Evolutionary conservation across 1,284 basidiomycete species (phyloP).

Genomic region (Mycosarcoma maydis): DNA sequence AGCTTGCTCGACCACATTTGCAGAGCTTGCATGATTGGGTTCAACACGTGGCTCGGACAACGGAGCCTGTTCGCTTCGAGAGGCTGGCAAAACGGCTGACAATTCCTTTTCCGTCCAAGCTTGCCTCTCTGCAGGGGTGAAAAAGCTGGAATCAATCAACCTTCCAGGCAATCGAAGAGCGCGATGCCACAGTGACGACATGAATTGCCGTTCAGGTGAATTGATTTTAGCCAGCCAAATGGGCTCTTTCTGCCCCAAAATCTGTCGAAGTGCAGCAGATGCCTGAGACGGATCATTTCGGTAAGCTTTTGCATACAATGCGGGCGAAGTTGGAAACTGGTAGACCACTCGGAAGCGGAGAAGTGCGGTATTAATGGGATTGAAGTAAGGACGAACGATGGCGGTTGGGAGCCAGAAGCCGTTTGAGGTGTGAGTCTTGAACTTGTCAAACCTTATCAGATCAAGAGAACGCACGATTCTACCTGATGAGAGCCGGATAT

Average conservation of each 20-base stretch:
- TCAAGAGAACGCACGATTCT: not conserved
- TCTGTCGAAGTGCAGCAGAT: not conserved
- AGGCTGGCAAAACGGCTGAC: not conserved
- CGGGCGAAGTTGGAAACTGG: slow-evolving; percentile 8
- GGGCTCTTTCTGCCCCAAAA: not conserved
- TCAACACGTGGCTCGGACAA: too few relatives aligned
- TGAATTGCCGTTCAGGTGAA: not conserved
- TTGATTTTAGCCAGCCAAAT: slow-evolving; percentile 6
- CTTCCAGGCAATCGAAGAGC: not conserved
- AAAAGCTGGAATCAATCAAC: not conserved
- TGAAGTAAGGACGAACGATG: slow-evolving; percentile 1
- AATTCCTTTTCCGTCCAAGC: too few relatives aligned
- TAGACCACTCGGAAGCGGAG: not conserved
- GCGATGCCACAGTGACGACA: not conserved
- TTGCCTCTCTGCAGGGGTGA: not conserved
- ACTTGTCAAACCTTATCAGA: slow-evolving; percentile 12
- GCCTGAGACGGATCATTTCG: not conserved
- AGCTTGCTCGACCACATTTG: too few relatives aligned
- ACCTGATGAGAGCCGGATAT: not conserved
- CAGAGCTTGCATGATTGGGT: too few relatives aligned
- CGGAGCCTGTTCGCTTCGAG: not conserved
- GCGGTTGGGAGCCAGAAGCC: slow-evolving; percentile 15
- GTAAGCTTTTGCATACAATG: not conserved
- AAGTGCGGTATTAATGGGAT: too few relatives aligned
- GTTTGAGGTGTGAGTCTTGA: not conserved